Percentiles rank a stretch among this genome's conserved stretches.
Evolutionary conservation across 768 basidiomycete genomes (phyloP).

Genomic region (Boletus vinaceobasis): DNA sequence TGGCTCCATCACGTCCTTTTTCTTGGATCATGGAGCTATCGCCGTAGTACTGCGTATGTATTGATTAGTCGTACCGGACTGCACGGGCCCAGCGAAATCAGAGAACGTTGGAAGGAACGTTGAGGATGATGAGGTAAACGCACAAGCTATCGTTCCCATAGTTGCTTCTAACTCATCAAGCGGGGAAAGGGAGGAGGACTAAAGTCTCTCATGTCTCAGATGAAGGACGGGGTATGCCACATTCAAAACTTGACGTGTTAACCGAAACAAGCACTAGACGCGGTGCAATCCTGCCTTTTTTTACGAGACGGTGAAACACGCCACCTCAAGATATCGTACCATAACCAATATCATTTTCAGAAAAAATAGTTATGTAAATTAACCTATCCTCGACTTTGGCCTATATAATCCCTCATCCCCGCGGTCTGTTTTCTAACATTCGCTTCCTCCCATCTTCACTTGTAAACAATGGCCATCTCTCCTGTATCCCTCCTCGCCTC

Average conservation of each 20-base stretch:
- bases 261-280: neutral
- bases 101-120: neutral
- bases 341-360: slow-evolving; percentile 17
- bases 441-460: neutral
- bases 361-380: slow-evolving; percentile 28
- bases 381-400: neutral
- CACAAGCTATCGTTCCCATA: neutral
- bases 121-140: neutral
- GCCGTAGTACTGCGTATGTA: neutral
- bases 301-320: slow-evolving; percentile 24
- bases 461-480: slow-evolving; percentile 24
- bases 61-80: neutral
- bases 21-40: neutral
- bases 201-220: slow-evolving; percentile 5
- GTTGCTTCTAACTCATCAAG: neutral
- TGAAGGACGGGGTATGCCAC: neutral
- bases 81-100: neutral
- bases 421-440: neutral
- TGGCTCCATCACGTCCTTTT: neutral
- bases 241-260: neutral
- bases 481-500: slow-evolving; percentile 6
- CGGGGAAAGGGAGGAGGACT: neutral
- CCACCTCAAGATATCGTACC: slow-evolving; percentile 30
- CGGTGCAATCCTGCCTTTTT: neutral
- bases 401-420: slow-evolving; percentile 23